These are phyloP conservation scores for Kurtzmaniella quercitrusa DNA, from an alignment of 1,139 yeast species.

Conservation along the genomic window DNA sequence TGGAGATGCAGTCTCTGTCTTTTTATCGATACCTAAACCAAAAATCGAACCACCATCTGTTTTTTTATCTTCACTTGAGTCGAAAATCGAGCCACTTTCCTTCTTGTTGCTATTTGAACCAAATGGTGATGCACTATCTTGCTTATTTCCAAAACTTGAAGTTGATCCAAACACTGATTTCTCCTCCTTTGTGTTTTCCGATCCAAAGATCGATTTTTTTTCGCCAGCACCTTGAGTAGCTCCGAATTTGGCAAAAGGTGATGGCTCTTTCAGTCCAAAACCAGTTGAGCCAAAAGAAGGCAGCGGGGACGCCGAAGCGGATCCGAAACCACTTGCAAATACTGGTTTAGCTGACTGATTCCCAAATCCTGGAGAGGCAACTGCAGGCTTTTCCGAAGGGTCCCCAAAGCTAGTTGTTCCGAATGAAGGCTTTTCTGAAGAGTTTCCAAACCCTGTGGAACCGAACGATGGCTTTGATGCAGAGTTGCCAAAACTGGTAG, in stretches of 20 bases:
- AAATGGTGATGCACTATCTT: not conserved
- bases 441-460: slow-evolving; percentile 9
- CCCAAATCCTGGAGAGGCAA: too few species aligned
- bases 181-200: not conserved
- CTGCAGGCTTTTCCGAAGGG: not conserved
- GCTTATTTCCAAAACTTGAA: too few species aligned
- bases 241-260: slow-evolving; percentile 12
- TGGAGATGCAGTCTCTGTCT: slow-evolving; percentile 7
- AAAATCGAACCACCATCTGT: slow-evolving; percentile 5
- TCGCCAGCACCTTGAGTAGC: not conserved
- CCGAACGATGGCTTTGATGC: slow-evolving; percentile 14
- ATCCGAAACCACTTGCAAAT: too few species aligned
- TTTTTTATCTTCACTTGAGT: not conserved
- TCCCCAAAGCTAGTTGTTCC: slow-evolving; percentile 13
- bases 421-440: slow-evolving; percentile 8
- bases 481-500: slow-evolving; percentile 13
- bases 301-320: not conserved
- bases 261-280: slow-evolving; percentile 3
- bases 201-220: slow-evolving; percentile 1
- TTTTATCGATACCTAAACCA: not conserved
- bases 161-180: slow-evolving; percentile 7
- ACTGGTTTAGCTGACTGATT: too few species aligned
- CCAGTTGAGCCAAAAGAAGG: not conserved
- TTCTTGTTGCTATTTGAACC: not conserved
- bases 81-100: not conserved